These are phyloP conservation scores for Athelia sp. DNA, from an alignment of 1,284 basidiomycete species.

Conservation along the genomic window DNA sequence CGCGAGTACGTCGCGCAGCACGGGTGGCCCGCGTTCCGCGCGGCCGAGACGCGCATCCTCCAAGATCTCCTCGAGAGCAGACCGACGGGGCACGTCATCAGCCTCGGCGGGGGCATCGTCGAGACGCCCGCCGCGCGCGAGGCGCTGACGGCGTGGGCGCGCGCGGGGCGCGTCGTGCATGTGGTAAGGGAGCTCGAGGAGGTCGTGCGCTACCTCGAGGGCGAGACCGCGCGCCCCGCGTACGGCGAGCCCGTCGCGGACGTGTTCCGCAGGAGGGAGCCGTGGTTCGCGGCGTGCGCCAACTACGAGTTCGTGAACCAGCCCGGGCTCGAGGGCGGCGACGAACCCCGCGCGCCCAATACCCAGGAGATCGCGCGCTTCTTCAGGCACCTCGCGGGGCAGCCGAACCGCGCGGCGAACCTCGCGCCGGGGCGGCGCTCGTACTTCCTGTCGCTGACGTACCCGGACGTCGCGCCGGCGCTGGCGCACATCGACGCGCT, in stretches of 20 bases:
- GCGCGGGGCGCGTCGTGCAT: conserved; percentile 66
- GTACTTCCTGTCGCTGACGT: conserved; percentile 91
- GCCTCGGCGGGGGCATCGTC: conserved; percentile 94
- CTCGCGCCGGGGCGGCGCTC: conserved; percentile 60
- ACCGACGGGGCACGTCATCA: conserved; percentile 69
- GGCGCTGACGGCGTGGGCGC: conserved; percentile 66
- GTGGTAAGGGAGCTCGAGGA: conserved; percentile 68
- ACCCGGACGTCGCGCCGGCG: conserved; percentile 79
- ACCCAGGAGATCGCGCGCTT: conserved; percentile 59
- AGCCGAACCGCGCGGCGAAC: conserved; percentile 63
- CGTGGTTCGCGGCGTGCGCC: conserved; percentile 87
- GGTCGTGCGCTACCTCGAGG: conserved; percentile 74
- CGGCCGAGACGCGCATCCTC: conserved; percentile 54
- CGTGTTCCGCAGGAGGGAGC: conserved; percentile 80
- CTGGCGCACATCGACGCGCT: conserved; percentile 70
- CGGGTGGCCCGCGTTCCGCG: conserved; percentile 78
- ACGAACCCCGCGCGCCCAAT: conserved; percentile 22
- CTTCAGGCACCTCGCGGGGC: conserved; percentile 86
- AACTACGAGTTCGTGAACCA: conserved; percentile 85
- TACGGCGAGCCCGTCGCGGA: conserved; percentile 83
- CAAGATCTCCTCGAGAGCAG: conserved; percentile 56
- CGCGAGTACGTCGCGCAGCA: conserved; percentile 75
- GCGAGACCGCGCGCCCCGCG: conserved; percentile 75
- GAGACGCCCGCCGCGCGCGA: conserved; percentile 78
- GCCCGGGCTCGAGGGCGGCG: conserved; percentile 35